Percentiles rank a stretch among this genome's conserved stretches.
These are phyloP conservation scores for Zizania palustris DNA, from an alignment of 202 grass and related monocot species.

Conservation along the genomic window DNA sequence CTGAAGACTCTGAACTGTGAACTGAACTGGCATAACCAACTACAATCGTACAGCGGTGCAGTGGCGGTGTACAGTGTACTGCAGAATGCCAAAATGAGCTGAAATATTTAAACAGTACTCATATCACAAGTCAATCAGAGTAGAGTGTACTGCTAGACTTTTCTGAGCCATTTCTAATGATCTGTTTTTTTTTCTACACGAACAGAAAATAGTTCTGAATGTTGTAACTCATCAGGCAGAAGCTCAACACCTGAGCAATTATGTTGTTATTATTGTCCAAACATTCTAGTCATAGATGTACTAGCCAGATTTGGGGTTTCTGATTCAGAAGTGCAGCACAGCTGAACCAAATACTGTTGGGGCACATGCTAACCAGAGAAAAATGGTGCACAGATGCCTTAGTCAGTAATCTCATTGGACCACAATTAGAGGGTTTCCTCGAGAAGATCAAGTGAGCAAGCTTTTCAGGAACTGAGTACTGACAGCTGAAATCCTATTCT, in stretches of 20 bases:
- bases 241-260: not conserved
- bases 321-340: constrained; percentile 16
- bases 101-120: not conserved
- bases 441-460: constrained; percentile 31
- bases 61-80: not conserved
- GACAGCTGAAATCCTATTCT: not conserved
- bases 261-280: not conserved
- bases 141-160: not conserved
- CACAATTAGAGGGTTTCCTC: constrained; percentile 9
- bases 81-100: not conserved
- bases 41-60: not conserved
- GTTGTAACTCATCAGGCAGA: not conserved
- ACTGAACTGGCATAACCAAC: not conserved
- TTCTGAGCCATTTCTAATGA: too few relatives aligned
- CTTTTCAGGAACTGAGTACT: not conserved
- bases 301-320: not conserved
- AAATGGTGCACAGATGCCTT: constrained; percentile 10
- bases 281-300: constrained; percentile 22
- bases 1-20: not conserved
- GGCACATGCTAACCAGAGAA: constrained; percentile 37
- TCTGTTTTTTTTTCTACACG: not conserved
- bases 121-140: too few relatives aligned
- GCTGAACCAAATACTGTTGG: constrained; percentile 20
- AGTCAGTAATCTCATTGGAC: constrained; percentile 25
- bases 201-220: not conserved